Evolutionary conservation across 106 monocot species (phyloP), one percentile per base, ranked within the genome.

Genomic region (Apostasia shenzhenica): DNA sequence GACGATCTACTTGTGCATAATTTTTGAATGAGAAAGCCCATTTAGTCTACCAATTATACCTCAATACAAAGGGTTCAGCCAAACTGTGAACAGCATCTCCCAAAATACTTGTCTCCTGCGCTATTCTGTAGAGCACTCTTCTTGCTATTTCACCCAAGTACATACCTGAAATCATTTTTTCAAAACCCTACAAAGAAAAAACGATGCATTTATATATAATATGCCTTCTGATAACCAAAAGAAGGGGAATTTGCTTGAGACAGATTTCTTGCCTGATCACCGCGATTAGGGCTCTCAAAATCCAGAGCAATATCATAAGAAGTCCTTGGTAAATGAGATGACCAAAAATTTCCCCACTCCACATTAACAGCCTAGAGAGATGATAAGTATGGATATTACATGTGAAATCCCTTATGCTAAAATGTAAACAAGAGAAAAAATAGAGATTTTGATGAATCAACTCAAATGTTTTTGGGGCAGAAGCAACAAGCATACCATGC

Each of bases 261-360:
- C 45, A 49, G 8, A 60, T 26, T 38, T 65, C 71, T 74, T 74
- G 73, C 93, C 89, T 94, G 93, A 39, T 90, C 90, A 67, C 76
- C 78, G 3, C 72, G 81, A 59, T 90, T 90, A 46, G 81, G 84
- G 59, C 84, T 87, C 7, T 89, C 89, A 56, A 84, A 84, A 82
- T 94, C 93, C 7, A 94, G 67, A 45, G 71, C 79, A 48, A 84
- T 63, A 59, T 94, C 93, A 87, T 94, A 94, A 40, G 84, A 47
- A 57, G 93, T 94, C 61, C 84, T 89, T 8, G 93, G 93, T 54
- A 94, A 63, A 79, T 94, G 93, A 12, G 93, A 89, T 59, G 93
- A 89, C 93, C 93, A 94, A 76, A 94, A 94, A 71, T 82, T 87
- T 43, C 93, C 93, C 93, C 93, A 94, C 75, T 94, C 93, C 80